A percentile compares a stretch with the other conserved stretches of the same genome.
Evolutionary conservation across 2,329 filamentous ascomycete species (phyloP).

Genomic region (Neophaeococcomyces mojaviensis): DNA sequence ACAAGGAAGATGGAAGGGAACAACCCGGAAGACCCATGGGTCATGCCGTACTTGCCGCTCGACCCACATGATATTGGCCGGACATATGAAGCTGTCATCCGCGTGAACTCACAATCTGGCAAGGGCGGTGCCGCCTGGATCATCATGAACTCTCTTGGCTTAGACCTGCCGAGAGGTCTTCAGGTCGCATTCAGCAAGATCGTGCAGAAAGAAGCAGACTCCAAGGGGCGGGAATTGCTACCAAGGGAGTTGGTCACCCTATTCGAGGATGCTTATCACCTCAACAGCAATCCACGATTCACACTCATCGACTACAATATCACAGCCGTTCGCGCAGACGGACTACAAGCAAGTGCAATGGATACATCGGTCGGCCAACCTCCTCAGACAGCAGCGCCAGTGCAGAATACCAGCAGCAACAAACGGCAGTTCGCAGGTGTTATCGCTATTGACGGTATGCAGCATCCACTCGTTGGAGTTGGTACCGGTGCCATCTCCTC

Average conservation of each 20-base stretch:
- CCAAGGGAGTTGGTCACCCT: conserved; percentile 75
- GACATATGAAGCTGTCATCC: conserved; percentile 96
- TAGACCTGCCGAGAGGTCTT: conserved; percentile 85
- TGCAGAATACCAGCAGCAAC: conserved; percentile 62
- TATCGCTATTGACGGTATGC: conserved; percentile 69
- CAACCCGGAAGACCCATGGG: conserved; percentile 62
- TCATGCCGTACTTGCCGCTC: conserved; percentile 84
- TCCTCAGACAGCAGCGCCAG: conserved; percentile 26
- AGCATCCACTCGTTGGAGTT: conserved; percentile 69
- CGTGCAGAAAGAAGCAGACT: conserved; percentile 75
- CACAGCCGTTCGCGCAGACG: conserved; percentile 70
- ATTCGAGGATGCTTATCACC: conserved; percentile 84
- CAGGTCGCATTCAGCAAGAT: conserved; percentile 86
- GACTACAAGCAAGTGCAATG: conserved; percentile 65
- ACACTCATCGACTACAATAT: conserved; percentile 87
- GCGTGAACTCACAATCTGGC: conserved; percentile 92
- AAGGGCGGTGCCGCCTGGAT: conserved; percentile 95
- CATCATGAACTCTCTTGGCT: conserved; percentile 77
- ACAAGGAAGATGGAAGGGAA: conserved; percentile 55
- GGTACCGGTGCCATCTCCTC: conserved; percentile 90
- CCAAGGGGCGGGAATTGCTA: conserved; percentile 73
- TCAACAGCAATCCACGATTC: conserved; percentile 77
- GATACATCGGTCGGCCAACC: conserved; percentile 54
- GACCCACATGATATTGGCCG: conserved; percentile 90
- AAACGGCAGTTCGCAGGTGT: conserved; percentile 79